Evolutionary conservation across 1,139 yeast species (phyloP).

Genomic region (Blastobotrys capitulatus): DNA sequence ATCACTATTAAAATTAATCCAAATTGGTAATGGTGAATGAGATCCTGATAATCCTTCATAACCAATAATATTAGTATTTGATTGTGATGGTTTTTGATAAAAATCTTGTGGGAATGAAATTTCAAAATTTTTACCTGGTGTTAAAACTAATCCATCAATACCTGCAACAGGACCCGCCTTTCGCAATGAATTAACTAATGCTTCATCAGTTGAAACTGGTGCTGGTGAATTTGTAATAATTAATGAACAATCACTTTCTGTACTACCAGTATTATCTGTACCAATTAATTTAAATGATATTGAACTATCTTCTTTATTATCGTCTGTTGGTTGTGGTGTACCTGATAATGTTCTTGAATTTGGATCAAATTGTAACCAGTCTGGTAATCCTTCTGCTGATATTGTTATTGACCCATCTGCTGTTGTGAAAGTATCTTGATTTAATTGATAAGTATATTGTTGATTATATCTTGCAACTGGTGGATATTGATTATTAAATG

Average conservation of each 20-base stretch:
- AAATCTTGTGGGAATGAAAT: constrained; percentile 56
- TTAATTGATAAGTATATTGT: constrained; percentile 60
- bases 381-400: constrained; percentile 54
- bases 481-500: constrained; percentile 77
- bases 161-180: constrained; percentile 46
- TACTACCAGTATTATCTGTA: constrained; percentile 56
- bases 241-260: constrained; percentile 47
- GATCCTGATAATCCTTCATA: constrained; percentile 80
- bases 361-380: constrained; percentile 73
- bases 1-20: constrained; percentile 63
- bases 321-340: constrained; percentile 49
- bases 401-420: constrained; percentile 42
- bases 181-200: constrained; percentile 8
- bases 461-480: constrained; percentile 73
- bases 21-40: constrained; percentile 83
- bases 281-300: constrained; percentile 52
- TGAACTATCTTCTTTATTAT: constrained; percentile 42
- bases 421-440: constrained; percentile 64
- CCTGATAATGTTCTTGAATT: constrained; percentile 61
- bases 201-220: constrained; percentile 20
- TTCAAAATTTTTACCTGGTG: constrained; percentile 60
- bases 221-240: constrained; percentile 43
- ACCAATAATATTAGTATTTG: constrained; percentile 40
- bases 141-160: constrained; percentile 61
- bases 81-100: constrained; percentile 39